Evolutionary conservation across 352 stramenopile genomes (phyloP).

Genomic region (Blastocystis sp.): DNA sequence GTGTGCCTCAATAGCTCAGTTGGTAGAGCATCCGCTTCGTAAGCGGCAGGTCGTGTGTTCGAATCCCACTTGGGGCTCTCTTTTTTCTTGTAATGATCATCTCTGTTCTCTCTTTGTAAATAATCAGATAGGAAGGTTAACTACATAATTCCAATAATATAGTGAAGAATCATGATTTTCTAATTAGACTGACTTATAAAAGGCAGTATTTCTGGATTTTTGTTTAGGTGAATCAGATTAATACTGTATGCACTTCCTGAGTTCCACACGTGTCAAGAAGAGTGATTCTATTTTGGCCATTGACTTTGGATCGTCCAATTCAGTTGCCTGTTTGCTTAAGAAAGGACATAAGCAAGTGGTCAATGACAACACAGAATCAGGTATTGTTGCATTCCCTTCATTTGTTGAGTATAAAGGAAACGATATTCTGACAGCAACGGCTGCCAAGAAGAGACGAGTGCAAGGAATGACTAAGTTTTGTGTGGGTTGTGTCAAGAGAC

Average conservation of each 20-base stretch:
- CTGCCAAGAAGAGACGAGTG: not conserved
- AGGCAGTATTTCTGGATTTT: too few species aligned
- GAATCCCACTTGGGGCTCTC: constrained; percentile 67
- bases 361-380: not conserved
- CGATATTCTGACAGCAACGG: not conserved
- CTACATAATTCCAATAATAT: too few species aligned
- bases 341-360: not conserved
- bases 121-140: too few species aligned
- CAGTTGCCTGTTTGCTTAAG: not conserved
- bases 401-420: constrained; percentile 7
- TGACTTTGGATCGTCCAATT: constrained; percentile 45
- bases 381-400: not conserved
- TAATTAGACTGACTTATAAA: too few species aligned
- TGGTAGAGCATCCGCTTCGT: constrained; percentile 68
- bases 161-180: too few species aligned
- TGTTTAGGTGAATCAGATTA: too few species aligned
- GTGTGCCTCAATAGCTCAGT: constrained; percentile 66
- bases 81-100: not conserved
- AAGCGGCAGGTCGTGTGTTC: constrained; percentile 68
- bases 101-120: too few species aligned
- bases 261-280: too few species aligned
- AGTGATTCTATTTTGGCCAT: constrained; percentile 14
- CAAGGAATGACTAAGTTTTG: not conserved
- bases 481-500: constrained; percentile 1
- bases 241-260: too few species aligned